phyloP scores from a whole-genome alignment of 2,329 filamentous ascomycete species.

The Tolypocladium capitatum region DNA sequence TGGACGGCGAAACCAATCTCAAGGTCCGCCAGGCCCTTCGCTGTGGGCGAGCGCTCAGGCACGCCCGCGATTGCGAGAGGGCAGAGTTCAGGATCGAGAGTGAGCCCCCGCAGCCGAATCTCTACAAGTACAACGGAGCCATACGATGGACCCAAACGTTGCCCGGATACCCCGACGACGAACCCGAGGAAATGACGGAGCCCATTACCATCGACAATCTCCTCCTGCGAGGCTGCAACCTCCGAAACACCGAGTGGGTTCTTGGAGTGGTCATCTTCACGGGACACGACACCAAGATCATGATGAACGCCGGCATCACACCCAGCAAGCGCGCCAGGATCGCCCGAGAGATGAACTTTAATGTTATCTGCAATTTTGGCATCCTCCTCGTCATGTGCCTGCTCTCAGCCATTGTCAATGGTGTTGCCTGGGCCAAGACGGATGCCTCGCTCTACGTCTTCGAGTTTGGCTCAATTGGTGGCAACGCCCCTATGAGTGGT shows the following conservation, averaged over 20 bases:
- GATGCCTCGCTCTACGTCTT: conserved; percentile 70
- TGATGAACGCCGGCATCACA: conserved; percentile 95
- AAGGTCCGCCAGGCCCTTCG: conserved; percentile 89
- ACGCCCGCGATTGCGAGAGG: conserved; percentile 84
- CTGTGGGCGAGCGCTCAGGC: conserved; percentile 67
- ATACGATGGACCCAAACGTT: conserved; percentile 74
- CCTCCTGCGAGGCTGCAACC: conserved; percentile 79
- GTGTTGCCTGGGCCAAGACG: conserved; percentile 62
- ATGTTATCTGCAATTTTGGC: conserved; percentile 91
- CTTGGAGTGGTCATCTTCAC: conserved; percentile 89
- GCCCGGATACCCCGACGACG: conserved; percentile 45
- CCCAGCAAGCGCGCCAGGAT: conserved; percentile 88
- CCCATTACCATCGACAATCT: conserved; percentile 92
- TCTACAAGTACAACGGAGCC: conserved; percentile 89
- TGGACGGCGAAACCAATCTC: conserved; percentile 95
- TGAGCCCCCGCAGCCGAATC: conserved; percentile 79
- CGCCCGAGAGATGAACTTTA: conserved; percentile 88
- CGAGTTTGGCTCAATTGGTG: conserved; percentile 73
- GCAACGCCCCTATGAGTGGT: conserved; percentile 62
- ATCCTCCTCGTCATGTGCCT: conserved; percentile 85
- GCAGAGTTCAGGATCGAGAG: conserved; percentile 82
- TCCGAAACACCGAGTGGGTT: conserved; percentile 93
- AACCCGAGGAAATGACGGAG: conserved; percentile 70
- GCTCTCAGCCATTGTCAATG: conserved; percentile 71
- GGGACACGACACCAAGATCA: conserved; percentile 94